Conservation (phyloP, 495 filamentous ascomycete species). For the Podospora tetraspora region DNA sequence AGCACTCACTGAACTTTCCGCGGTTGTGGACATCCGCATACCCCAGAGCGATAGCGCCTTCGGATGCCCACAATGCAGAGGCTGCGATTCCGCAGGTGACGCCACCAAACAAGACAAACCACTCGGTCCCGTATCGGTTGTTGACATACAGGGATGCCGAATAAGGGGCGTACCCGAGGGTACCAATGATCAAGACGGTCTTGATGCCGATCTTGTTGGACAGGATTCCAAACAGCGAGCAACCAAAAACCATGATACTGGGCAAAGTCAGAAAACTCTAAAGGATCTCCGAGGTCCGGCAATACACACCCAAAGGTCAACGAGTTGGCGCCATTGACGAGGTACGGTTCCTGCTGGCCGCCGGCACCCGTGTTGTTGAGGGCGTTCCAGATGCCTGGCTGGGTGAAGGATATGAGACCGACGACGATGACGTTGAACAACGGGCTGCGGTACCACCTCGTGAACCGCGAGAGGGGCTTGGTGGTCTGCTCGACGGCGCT, state of each 20-base stretch:
- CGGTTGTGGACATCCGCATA: slow-evolving; percentile 51
- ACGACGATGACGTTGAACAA: slow-evolving; percentile 53
- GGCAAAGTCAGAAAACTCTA: neutral
- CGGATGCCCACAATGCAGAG: slow-evolving; percentile 53
- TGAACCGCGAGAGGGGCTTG: slow-evolving; percentile 31
- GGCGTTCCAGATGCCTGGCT: slow-evolving; percentile 57
- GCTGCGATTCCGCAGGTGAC: slow-evolving; percentile 52
- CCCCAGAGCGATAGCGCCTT: slow-evolving; percentile 54
- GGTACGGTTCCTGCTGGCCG: slow-evolving; percentile 50
- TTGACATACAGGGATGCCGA: slow-evolving; percentile 54
- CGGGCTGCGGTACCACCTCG: slow-evolving; percentile 47
- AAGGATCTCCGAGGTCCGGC: no score
- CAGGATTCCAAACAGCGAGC: slow-evolving; percentile 47
- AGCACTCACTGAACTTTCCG: slow-evolving; percentile 43
- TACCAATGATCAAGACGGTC: slow-evolving; percentile 50
- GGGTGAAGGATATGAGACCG: slow-evolving; percentile 51
- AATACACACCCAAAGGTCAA: slow-evolving; percentile 43
- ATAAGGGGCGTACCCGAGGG: slow-evolving; percentile 53
- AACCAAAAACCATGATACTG: slow-evolving; percentile 52
- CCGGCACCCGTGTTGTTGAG: slow-evolving; percentile 54
- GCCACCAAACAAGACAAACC: slow-evolving; percentile 54
- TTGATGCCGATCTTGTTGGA: slow-evolving; percentile 51
- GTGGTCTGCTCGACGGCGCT: slow-evolving; percentile 2
- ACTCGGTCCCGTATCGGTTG: slow-evolving; percentile 52
- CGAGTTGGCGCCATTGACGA: slow-evolving; percentile 55